Base-by-base conservation (phyloP, 2,329 filamentous ascomycete species). In the Tolypocladium endophyticum region DNA sequence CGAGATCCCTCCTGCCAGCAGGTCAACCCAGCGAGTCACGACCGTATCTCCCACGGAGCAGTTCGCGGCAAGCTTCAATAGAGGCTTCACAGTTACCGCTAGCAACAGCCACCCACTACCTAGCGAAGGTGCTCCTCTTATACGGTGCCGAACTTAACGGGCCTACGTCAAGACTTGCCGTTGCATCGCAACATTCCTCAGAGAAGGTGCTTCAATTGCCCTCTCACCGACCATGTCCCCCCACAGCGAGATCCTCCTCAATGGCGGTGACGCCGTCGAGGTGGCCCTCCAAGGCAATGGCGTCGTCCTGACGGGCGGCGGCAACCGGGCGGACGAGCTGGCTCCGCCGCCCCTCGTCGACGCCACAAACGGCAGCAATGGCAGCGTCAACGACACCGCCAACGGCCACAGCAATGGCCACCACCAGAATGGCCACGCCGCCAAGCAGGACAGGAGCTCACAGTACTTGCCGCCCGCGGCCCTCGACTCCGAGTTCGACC, bases 401-500 rank as follows among this genome's bases (percentile, higher is more conserved):
- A 60, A 55, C n/a, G 59, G 60, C 58, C 58, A 59, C 47, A 65
- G 16, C 50, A 53, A 66, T 57, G 63, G 63, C 62, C 57, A 62
- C 14, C 56, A 59, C 50, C 63, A 68, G 61, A 66, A 64, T 28
- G 67, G 67, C 59, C 63, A 61, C 52, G 65, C 63, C 45, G 62
- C 62, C 38, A 66, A 66, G 47, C 60, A 68, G 8, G 65, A 66
- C 63, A 61, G 30, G 53, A 56, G 52, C 35, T 70, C 69, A 2
- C 63, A 61, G 20, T 66, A 68, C 57, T 75, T 88, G 20, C 77
- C 73, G 57, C 74, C 81, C n/a, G 79, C 81, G 3, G 74, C 79
- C 33, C 72, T 80, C 58, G 81, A 87, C 63, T 83, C 89, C 56
- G 76, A 91, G 38, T 87, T 92, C 71, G 93, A 97, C 72, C 79